Evolutionary conservation across 768 basidiomycete species (phyloP), one percentile per base, ranked within the genome.

Genomic region (Phylloporus rhodoxanthus): DNA sequence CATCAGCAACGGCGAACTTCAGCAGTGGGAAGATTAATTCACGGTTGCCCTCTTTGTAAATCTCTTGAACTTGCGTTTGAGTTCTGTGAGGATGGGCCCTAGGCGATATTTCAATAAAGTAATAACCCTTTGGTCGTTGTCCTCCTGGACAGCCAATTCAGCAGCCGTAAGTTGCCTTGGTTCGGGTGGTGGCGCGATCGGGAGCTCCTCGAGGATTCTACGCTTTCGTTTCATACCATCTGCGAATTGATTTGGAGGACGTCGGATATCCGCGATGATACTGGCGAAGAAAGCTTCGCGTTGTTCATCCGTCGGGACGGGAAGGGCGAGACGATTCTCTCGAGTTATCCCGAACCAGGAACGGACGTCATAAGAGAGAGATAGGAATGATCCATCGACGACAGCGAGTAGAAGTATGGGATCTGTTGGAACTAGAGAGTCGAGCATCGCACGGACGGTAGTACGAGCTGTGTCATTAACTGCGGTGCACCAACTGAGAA

Each of bases 331-430:
- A 15, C 88, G 82, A 57, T 85, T 91, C 37, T 87, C 84, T 36
- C 78, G 78, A 8, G 77, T 75, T 2, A 77, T 72, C 0, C 95
- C 96, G 59, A 99, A 99, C 95, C 96, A 98, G 5, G 79, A 74
- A 40, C 82, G 80, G 19, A 98, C 91, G 56, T 98, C 96, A 2
- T 69, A 66, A 0, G 92, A 91, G 0, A 98, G 71, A 5, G 80
- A 73, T 4, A 73, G 60, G 60, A 87, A 82, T 0, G 74, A 62
- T 1, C 87, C 91, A 51, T 98, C 94, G 15, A 91, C 84, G 19
- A 98, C 75, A 10, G 90, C 94, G 9, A 99, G 78, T 5, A 98
- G 73, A 11, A 99, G 78, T n/a, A 99, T 79, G 3, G 94, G 95
- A 60, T 98, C 96, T 0, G 88, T 87, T 0, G 96, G 90, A 0